phyloP scores from a whole-genome alignment of 2,329 filamentous ascomycete species.

The Lachnellula occidentalis region DNA sequence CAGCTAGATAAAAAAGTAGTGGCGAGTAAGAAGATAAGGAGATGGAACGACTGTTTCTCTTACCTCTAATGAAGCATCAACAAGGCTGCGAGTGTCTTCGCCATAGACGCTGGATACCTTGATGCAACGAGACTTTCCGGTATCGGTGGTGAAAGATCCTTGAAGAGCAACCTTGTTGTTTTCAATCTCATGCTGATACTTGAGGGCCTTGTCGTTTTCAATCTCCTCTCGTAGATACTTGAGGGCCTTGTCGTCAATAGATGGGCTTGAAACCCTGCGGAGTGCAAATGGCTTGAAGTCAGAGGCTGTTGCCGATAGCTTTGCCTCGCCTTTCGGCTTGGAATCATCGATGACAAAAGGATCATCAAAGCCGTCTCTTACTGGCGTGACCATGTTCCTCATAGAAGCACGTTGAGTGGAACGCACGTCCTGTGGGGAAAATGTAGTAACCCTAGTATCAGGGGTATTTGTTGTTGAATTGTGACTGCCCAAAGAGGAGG shows the following conservation, averaged over 20 bases:
- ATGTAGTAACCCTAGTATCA: slow-evolving; percentile 56
- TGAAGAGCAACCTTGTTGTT: neutral
- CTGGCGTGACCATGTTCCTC: slow-evolving; percentile 22
- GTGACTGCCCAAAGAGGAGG: slow-evolving; percentile 44
- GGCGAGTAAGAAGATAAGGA: neutral
- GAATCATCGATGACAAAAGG: slow-evolving; percentile 43
- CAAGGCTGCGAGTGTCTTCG: slow-evolving; percentile 11
- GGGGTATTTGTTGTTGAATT: slow-evolving; percentile 59
- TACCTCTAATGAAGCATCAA: slow-evolving; percentile 21
- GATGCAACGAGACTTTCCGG: slow-evolving; percentile 23
- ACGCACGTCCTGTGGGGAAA: slow-evolving; percentile 52
- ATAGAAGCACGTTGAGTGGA: neutral
- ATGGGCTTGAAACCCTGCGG: slow-evolving; percentile 1
- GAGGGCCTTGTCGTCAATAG: neutral
- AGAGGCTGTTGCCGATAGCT: slow-evolving; percentile 60
- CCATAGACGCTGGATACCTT: slow-evolving; percentile 24
- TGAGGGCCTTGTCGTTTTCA: neutral
- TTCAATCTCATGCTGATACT: slow-evolving; percentile 1
- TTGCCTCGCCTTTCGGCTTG: slow-evolving; percentile 33
- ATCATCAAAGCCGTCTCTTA: slow-evolving; percentile 29
- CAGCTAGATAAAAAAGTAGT: neutral
- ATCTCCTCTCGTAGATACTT: slow-evolving; percentile 2
- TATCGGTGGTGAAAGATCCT: slow-evolving; percentile 28
- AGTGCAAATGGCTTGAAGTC: slow-evolving; percentile 49
- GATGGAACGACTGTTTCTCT: neutral